phyloP scores from a whole-genome alignment of 148 eudicot species.

The Talinum fruticosum region DNA sequence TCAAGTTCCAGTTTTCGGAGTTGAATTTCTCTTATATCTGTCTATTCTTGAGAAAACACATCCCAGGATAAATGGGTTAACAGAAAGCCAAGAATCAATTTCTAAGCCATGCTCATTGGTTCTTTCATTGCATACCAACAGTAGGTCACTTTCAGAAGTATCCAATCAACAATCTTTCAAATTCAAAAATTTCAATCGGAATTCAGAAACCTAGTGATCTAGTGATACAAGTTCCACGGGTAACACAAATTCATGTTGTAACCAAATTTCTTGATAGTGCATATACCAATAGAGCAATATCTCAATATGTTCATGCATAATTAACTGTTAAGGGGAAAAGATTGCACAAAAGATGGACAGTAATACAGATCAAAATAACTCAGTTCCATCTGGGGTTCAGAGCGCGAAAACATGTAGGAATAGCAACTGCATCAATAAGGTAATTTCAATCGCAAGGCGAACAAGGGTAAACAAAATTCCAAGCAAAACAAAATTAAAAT shows the following conservation, averaged over 20 bases:
- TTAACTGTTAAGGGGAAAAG: not conserved
- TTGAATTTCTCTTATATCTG: not conserved
- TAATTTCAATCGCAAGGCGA: not conserved
- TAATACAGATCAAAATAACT: not conserved
- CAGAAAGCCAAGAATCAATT: too few relatives aligned
- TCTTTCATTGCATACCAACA: too few relatives aligned
- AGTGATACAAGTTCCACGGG: too few relatives aligned
- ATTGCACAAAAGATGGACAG: not conserved
- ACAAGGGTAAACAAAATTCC: constrained; percentile 5
- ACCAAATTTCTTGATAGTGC: not conserved
- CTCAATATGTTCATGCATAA: not conserved
- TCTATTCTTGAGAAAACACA: not conserved
- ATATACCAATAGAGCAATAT: too few relatives aligned
- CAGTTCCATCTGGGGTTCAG: not conserved
- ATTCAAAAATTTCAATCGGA: too few relatives aligned
- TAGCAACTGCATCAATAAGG: not conserved
- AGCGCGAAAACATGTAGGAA: not conserved
- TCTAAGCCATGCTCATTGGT: too few relatives aligned
- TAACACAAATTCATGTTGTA: too few relatives aligned
- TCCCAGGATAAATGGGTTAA: too few relatives aligned
- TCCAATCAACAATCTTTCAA: too few relatives aligned
- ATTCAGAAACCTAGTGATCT: too few relatives aligned
- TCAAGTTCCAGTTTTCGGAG: not conserved
- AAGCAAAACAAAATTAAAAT: constrained; percentile 9
- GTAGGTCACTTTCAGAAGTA: too few relatives aligned